A percentile compares a stretch with the other conserved stretches of the same genome.
Conservation (phyloP, 2,329 filamentous ascomycete genomes). For the Fusarium sp. region DNA sequence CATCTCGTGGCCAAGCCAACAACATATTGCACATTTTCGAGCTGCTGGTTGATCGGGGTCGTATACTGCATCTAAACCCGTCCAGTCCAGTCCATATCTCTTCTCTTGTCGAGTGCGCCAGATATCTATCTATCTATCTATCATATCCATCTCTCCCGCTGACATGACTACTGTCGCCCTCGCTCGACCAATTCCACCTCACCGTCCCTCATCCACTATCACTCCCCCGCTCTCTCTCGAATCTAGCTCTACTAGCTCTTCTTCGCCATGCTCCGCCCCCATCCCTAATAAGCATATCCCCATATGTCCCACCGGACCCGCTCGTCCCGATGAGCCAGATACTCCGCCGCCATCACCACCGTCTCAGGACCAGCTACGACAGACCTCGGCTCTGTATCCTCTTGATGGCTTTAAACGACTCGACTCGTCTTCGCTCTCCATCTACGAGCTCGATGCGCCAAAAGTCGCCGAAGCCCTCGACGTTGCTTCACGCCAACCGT, state of each 20-base stretch:
- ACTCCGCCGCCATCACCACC: conserved; percentile 75
- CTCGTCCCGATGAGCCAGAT: conserved; percentile 62
- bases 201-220: conserved; percentile 58
- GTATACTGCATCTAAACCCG: conserved; percentile 22
- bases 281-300: conserved; percentile 92
- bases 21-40: conserved; percentile 25
- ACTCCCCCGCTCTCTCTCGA: conserved; percentile 57
- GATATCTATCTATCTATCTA: conserved; percentile 11
- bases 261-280: conserved; percentile 52
- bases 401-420: conserved; percentile 69
- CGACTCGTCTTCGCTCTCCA: conserved; percentile 63
- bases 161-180: conserved; percentile 67
- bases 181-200: conserved; percentile 59
- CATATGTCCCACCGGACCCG: conserved; percentile 85
- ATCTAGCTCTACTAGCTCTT: conserved; percentile 35
- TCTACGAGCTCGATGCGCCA: conserved; percentile 79
- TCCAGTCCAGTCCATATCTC: conserved; percentile 10
- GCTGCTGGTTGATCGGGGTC: conserved; percentile 18
- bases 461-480: conserved; percentile 79
- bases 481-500: conserved; percentile 78
- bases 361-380: conserved; percentile 67
- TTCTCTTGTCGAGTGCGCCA: conserved; percentile 12
- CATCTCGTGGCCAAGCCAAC: conserved; percentile 27
- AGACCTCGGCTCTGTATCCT: conserved; percentile 79
- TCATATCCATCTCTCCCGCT: conserved; percentile 15